Evolutionary conservation across 2,329 filamentous ascomycete species (phyloP).

Genomic region (Fusarium sp.): DNA sequence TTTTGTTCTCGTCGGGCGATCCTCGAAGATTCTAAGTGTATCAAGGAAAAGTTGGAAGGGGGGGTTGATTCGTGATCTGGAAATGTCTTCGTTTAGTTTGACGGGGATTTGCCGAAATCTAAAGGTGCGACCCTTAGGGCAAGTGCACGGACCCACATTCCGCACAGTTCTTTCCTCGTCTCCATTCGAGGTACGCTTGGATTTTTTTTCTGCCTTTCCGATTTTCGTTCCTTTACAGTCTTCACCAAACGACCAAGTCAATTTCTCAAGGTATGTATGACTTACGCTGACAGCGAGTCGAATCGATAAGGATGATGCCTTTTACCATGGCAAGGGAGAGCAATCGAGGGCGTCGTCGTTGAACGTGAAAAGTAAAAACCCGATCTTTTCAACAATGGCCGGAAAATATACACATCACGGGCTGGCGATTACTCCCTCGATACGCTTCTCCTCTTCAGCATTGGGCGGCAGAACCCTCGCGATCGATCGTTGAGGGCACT

Average conservation of each 20-base stretch:
- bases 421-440: conserved; percentile 52
- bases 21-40: conserved; percentile 70
- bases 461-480: conserved; percentile 78
- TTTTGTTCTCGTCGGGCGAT: conserved; percentile 69
- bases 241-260: conserved; percentile 44
- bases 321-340: conserved; percentile 68
- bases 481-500: conserved; percentile 70
- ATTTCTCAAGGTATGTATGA: conserved; percentile 60
- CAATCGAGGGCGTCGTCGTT: conserved; percentile 62
- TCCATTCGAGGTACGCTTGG: conserved; percentile 15
- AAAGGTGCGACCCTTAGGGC: conserved; percentile 55
- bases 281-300: conserved; percentile 46
- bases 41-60: conserved; percentile 44
- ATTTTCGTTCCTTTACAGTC: conserved; percentile 42
- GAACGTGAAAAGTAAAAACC: conserved; percentile 28
- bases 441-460: conserved; percentile 73
- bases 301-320: conserved; percentile 55
- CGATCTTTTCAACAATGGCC: conserved; percentile 28
- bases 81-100: conserved; percentile 47
- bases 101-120: conserved; percentile 54
- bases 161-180: conserved; percentile 47
- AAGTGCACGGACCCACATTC: conserved; percentile 56
- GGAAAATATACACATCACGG: conserved; percentile 8
- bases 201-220: conserved; percentile 22
- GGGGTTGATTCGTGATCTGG: conserved; percentile 48